Conservation (phyloP, 257 asterid species). For the Solanum appendiculatum region DNA sequence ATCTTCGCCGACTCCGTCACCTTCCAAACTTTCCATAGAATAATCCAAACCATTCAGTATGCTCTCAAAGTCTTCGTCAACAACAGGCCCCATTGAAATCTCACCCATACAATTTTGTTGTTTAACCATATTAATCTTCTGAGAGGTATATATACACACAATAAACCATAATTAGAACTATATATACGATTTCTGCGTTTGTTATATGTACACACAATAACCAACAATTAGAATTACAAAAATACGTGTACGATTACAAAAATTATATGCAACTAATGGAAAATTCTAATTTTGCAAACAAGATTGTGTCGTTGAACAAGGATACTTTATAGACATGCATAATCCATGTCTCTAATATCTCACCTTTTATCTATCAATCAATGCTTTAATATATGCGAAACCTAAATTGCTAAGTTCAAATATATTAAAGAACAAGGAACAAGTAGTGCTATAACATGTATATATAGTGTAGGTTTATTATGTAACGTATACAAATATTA, state of each 20-base stretch:
- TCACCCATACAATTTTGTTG: conserved; percentile 39
- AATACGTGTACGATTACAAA: neutral
- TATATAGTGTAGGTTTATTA: neutral
- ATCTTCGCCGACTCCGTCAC: conserved; percentile 25
- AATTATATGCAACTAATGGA: neutral
- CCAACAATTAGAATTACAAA: neutral
- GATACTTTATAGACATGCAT: neutral
- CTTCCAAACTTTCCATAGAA: conserved; percentile 58
- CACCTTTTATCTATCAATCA: neutral
- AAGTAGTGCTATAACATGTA: neutral
- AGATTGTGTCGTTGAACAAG: neutral
- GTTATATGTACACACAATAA: neutral
- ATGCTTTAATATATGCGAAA: neutral
- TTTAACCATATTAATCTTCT: conserved; percentile 40
- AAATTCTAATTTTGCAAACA: neutral
- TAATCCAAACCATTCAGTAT: conserved; percentile 47
- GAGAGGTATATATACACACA: conserved; percentile 5
- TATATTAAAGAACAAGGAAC: neutral
- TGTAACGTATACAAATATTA: conserved; percentile 1
- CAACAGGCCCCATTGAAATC: conserved; percentile 12
- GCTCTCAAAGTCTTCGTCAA: conserved; percentile 30
- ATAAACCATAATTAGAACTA: neutral
- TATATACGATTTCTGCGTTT: no score
- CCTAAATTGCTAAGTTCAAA: neutral
- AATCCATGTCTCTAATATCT: neutral